Evolutionary conservation across 176 grass and related monocot species (phyloP).

Genomic region (Cenchrus americanus): DNA sequence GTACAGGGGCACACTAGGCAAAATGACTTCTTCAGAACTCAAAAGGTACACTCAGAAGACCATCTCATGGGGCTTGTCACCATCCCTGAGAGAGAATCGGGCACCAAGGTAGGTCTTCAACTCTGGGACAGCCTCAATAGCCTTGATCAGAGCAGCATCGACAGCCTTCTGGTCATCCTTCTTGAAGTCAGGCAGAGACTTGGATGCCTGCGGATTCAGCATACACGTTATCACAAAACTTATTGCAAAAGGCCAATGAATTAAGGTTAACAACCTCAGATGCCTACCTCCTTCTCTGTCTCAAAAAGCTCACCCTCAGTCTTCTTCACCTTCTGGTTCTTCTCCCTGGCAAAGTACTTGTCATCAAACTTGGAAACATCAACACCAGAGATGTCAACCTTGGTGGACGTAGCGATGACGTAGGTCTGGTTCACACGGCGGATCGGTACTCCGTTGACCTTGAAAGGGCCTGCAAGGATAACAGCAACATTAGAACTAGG

Average conservation of each 20-base stretch:
- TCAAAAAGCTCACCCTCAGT: slow-evolving; percentile 91
- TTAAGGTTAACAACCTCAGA: not conserved
- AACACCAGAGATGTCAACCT: slow-evolving; percentile 84
- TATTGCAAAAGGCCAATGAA: too few species aligned
- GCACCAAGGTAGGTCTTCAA: slow-evolving; percentile 76
- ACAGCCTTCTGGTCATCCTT: slow-evolving; percentile 95
- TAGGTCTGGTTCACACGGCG: slow-evolving; percentile 92
- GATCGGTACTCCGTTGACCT: slow-evolving; percentile 92
- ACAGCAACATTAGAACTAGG: not conserved
- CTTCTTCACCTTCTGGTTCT: slow-evolving; percentile 73
- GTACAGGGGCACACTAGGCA: slow-evolving; percentile 41
- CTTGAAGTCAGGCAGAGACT: slow-evolving; percentile 63
- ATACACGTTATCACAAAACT: not conserved
- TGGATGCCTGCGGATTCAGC: slow-evolving; percentile 49
- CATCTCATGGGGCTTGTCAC: slow-evolving; percentile 95
- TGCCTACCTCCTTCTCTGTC: slow-evolving; percentile 68
- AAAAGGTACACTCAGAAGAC: slow-evolving; percentile 60
- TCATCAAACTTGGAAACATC: slow-evolving; percentile 77
- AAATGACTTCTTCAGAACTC: slow-evolving; percentile 33
- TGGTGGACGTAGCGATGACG: slow-evolving; percentile 89
- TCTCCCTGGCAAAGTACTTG: slow-evolving; percentile 87
- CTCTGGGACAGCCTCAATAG: slow-evolving; percentile 71
- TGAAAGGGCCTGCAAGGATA: slow-evolving; percentile 74
- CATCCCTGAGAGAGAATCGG: slow-evolving; percentile 82
- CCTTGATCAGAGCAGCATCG: slow-evolving; percentile 69